Evolutionary conservation across 2,329 filamentous ascomycete species (phyloP), one percentile per base, ranked within the genome.

Genomic region (Aspergillus candidus): DNA sequence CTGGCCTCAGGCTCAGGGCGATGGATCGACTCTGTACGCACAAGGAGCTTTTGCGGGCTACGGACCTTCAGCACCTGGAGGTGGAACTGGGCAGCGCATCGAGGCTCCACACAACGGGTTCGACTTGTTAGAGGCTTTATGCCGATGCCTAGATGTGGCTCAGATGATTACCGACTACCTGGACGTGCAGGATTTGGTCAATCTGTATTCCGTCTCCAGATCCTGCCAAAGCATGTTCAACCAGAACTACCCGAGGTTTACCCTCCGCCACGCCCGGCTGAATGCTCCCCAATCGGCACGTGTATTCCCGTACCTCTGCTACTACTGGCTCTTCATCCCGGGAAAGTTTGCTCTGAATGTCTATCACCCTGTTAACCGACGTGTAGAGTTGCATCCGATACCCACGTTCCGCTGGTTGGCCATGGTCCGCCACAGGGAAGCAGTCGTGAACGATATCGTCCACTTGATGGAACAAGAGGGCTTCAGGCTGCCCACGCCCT

Each of bases 341-440:
- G 71, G 59, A 2, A 84, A 88, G 57, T 84, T 84, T 0, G 66
- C 68, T 1, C 68, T 12, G n/a, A 29, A n/a, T 13, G 3, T n/a
- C 38, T n/a, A 32, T 13, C 22, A 10, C n/a, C 73, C 6, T 11
- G 12, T 41, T 18, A 3, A 18, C 6, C 12, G 34, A 27, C 8
- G 14, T 29, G 37, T 65, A 15, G 74, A 27, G 6, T 4, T 27
- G 22, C 22, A 27, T 8, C 6, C 22, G 22, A 27, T 86, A 1
- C 85, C 86, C 0, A 75, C 77, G 6, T 69, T 91, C 38, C 70
- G 71, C 35, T 93, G 84, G 76, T 71, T 88, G 6, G 72, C 77
- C 44, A 82, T 91, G 76, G 72, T 88, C 0, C 62, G 78, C 49
- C 76, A 71, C 46, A 74, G 83, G 10, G 70, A 84, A 51, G 68